Conservation (phyloP, 768 basidiomycete genomes). For the Coprinopsis strossmayeri region DNA sequence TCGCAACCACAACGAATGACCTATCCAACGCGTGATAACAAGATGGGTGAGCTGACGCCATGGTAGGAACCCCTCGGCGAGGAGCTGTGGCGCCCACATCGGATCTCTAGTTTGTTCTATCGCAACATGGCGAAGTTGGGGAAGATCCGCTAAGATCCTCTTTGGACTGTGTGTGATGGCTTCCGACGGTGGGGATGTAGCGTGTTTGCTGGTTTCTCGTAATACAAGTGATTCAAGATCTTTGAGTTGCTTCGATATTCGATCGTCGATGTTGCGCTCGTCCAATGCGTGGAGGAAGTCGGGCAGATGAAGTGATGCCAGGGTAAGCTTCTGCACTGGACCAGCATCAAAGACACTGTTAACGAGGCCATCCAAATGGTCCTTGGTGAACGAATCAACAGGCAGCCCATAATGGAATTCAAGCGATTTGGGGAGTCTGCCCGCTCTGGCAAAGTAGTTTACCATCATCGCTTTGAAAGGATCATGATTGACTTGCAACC, state of each 20-base stretch:
- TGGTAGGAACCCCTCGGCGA: not conserved
- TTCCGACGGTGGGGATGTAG: not conserved
- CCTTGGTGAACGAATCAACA: not conserved
- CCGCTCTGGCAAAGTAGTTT: not conserved
- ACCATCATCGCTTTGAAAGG: constrained; percentile 2
- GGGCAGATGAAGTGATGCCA: not conserved
- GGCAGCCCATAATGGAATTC: not conserved
- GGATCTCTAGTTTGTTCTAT: not conserved
- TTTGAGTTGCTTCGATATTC: not conserved
- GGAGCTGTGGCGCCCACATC: not conserved
- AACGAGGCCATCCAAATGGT: not conserved
- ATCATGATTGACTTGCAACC: not conserved
- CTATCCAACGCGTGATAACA: constrained; percentile 3
- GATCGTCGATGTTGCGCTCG: not conserved
- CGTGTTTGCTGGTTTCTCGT: not conserved
- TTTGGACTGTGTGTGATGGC: not conserved
- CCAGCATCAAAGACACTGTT: not conserved
- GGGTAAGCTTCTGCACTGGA: not conserved
- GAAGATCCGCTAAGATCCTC: not conserved
- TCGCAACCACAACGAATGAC: not conserved
- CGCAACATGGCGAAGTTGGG: not conserved
- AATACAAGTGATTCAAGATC: not conserved
- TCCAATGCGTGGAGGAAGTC: not conserved
- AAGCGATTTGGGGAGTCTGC: constrained; percentile 2
- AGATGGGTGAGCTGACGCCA: constrained; percentile 8